Percentiles rank a stretch among this genome's conserved stretches.
Evolutionary conservation across 495 filamentous ascomycete genomes (phyloP).

Genomic region (Tuber indicum): DNA sequence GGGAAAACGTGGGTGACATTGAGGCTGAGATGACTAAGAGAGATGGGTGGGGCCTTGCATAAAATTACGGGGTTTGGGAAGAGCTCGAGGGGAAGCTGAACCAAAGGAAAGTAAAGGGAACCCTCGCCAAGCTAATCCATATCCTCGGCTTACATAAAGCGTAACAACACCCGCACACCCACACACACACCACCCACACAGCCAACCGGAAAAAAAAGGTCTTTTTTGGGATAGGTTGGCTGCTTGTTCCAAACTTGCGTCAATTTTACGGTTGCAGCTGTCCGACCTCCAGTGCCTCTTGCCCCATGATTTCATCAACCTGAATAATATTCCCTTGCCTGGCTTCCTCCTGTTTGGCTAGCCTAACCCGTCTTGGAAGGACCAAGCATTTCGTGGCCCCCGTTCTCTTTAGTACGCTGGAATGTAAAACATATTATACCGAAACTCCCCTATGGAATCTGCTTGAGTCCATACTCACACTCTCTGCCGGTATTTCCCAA

Average conservation of each 20-base stretch:
- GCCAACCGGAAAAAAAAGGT: background rate
- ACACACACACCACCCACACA: background rate
- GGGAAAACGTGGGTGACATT: background rate
- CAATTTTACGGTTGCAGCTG: slow-evolving; percentile 2
- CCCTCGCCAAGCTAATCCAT: background rate
- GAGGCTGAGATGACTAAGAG: slow-evolving; percentile 2
- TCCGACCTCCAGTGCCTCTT: background rate
- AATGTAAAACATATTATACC: background rate
- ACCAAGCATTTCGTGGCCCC: background rate
- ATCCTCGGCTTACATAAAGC: background rate
- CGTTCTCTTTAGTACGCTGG: background rate
- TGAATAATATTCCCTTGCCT: background rate
- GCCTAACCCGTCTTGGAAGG: background rate
- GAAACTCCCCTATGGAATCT: background rate
- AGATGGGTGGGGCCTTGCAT: background rate
- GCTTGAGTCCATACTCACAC: background rate
- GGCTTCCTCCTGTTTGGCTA: background rate
- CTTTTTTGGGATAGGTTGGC: background rate
- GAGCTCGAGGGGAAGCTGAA: background rate
- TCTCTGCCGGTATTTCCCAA: background rate
- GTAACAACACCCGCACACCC: too few species aligned
- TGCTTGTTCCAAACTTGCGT: background rate
- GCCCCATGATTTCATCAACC: background rate
- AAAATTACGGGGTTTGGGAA: background rate
- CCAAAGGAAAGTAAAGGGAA: background rate